Evolutionary conservation across 495 filamentous ascomycete species (phyloP).

Genomic region (Podospora bellae-mahoneyi): DNA sequence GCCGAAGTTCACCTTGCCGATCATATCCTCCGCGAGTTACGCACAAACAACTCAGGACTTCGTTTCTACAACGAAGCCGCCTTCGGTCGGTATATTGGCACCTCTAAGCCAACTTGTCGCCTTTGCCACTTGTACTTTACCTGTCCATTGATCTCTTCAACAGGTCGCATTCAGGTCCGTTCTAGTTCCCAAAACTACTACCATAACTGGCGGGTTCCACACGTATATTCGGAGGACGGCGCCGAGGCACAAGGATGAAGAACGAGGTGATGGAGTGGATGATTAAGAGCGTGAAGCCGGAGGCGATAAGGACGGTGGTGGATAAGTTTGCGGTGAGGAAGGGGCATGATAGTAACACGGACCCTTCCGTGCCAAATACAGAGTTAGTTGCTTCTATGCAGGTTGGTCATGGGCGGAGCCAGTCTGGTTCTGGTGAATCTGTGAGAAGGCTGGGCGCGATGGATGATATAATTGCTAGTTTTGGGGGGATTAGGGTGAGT

Average conservation of each 20-base stretch:
- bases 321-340: neutral
- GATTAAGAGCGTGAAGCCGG: conserved; percentile 3
- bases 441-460: neutral
- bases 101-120: conserved; percentile 41
- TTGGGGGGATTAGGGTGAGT: neutral
- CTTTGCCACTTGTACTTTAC: conserved; percentile 37
- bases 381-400: neutral
- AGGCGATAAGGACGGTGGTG: neutral
- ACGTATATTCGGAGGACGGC: conserved; percentile 15
- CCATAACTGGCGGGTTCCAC: conserved; percentile 34
- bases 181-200: conserved; percentile 36
- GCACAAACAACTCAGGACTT: conserved; percentile 1
- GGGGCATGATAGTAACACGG: conserved; percentile 1
- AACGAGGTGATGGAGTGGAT: conserved; percentile 20
- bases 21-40: conserved; percentile 27
- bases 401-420: neutral
- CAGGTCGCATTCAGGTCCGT: conserved; percentile 23
- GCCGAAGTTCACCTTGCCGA: conserved; percentile 35
- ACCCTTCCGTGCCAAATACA: neutral
- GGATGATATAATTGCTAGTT: neutral
- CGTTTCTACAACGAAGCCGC: conserved; percentile 28
- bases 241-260: neutral
- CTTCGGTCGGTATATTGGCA: conserved; percentile 35
- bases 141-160: conserved; percentile 13
- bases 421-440: neutral